These are phyloP conservation scores for Cordyceps pruinosa DNA, from an alignment of 2,329 filamentous ascomycete genomes.

Conservation along the genomic window DNA sequence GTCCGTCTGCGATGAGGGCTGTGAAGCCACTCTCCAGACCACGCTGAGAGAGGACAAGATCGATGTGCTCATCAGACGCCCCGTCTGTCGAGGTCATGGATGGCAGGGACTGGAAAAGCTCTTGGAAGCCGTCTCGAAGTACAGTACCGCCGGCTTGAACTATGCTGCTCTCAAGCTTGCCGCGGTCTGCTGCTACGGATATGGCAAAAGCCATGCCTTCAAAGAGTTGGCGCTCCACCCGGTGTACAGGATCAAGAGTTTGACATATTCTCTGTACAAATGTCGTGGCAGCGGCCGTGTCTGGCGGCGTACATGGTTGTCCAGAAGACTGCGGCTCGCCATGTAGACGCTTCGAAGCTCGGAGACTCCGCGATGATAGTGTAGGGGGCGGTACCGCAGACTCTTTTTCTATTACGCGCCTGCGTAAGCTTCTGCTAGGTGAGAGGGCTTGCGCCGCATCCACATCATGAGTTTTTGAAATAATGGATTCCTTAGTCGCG, in stretches of 20 bases:
- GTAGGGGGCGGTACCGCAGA: neutral
- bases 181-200: constrained; percentile 52
- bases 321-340: constrained; percentile 4
- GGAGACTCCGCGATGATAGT: neutral
- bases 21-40: constrained; percentile 62
- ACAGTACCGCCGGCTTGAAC: constrained; percentile 64
- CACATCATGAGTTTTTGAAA: constrained; percentile 18
- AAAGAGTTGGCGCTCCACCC: constrained; percentile 46
- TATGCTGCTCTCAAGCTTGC: constrained; percentile 54
- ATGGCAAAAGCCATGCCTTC: constrained; percentile 81
- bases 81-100: constrained; percentile 28
- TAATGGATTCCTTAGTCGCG: constrained; percentile 26
- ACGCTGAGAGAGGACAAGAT: constrained; percentile 45
- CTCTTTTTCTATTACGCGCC: neutral
- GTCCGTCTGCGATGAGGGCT: constrained; percentile 76
- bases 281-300: neutral
- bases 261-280: constrained; percentile 21
- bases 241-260: constrained; percentile 21
- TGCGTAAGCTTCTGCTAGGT: constrained; percentile 12
- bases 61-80: constrained; percentile 23
- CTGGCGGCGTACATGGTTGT: neutral
- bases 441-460: constrained; percentile 21
- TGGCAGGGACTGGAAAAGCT: constrained; percentile 57
- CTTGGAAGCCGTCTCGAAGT: constrained; percentile 69
- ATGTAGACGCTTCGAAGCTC: neutral